Evolutionary conservation across 257 asterid species (phyloP).

Genomic region (Cordia subcordata): DNA sequence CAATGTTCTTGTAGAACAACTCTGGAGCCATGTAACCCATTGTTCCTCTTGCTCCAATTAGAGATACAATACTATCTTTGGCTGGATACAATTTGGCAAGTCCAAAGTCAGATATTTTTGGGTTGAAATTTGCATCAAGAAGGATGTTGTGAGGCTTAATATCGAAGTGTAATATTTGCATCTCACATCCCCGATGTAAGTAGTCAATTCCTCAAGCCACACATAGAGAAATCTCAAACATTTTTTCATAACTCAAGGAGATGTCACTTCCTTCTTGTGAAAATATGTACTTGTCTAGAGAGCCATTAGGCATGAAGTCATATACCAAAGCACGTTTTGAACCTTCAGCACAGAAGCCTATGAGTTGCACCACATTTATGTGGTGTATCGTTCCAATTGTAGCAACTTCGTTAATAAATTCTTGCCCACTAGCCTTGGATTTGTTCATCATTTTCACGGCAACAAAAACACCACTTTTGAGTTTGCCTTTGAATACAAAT

Average conservation of each 20-base stretch:
- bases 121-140: not conserved
- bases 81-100: not conserved
- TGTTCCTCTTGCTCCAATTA: not conserved
- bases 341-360: too few species aligned
- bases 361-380: too few species aligned
- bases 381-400: too few species aligned
- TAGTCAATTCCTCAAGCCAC: not conserved
- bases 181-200: not conserved
- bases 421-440: too few species aligned
- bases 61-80: not conserved
- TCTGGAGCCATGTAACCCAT: not conserved
- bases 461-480: too few species aligned
- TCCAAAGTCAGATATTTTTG: not conserved
- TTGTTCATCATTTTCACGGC: too few species aligned
- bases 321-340: too few species aligned
- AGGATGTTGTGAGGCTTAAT: not conserved
- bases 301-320: too few species aligned
- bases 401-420: too few species aligned
- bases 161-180: not conserved
- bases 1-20: not conserved
- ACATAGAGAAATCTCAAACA: not conserved
- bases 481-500: too few species aligned
- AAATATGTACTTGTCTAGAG: too few species aligned
- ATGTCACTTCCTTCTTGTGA: too few species aligned
- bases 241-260: not conserved